phyloP scores from a whole-genome alignment of 73 alveolate species.

The Symbiodinium pilosum region DNA sequence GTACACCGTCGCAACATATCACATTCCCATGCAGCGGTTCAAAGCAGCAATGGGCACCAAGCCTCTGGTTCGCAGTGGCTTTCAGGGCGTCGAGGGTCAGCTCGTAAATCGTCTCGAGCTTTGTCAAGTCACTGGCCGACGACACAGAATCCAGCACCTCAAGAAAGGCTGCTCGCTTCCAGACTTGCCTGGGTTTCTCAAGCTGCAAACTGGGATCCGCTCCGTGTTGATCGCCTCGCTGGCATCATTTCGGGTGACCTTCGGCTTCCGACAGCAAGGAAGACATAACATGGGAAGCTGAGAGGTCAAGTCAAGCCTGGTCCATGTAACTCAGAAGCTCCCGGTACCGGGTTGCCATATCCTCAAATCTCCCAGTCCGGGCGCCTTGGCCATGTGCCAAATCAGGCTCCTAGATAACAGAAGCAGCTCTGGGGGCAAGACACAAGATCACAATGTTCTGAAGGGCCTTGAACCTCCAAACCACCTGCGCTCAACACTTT shows the following conservation, averaged over 20 bases:
- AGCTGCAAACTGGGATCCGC: slow-evolving; percentile 83
- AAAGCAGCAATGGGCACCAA: background rate
- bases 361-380: slow-evolving; percentile 95
- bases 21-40: background rate
- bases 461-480: slow-evolving; percentile 96
- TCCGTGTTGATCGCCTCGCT: slow-evolving; percentile 96
- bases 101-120: slow-evolving; percentile 96
- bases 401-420: background rate
- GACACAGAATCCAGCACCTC: slow-evolving; percentile 86
- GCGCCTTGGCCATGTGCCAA: slow-evolving; percentile 55
- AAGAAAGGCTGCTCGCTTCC: background rate
- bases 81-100: slow-evolving; percentile 96
- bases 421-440: background rate
- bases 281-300: background rate
- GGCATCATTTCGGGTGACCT: slow-evolving; percentile 97
- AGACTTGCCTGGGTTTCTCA: background rate
- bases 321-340: slow-evolving; percentile 95
- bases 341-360: slow-evolving; percentile 95
- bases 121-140: slow-evolving; percentile 70
- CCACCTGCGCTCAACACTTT: slow-evolving; percentile 69
- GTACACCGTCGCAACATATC: background rate
- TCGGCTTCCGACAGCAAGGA: background rate
- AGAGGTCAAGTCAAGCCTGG: slow-evolving; percentile 88
- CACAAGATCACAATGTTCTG: slow-evolving; percentile 96
- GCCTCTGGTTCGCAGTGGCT: slow-evolving; percentile 93